Evolutionary conservation across 1,284 basidiomycete species (phyloP).

Genomic region (Moesziomyces globuligerus): DNA sequence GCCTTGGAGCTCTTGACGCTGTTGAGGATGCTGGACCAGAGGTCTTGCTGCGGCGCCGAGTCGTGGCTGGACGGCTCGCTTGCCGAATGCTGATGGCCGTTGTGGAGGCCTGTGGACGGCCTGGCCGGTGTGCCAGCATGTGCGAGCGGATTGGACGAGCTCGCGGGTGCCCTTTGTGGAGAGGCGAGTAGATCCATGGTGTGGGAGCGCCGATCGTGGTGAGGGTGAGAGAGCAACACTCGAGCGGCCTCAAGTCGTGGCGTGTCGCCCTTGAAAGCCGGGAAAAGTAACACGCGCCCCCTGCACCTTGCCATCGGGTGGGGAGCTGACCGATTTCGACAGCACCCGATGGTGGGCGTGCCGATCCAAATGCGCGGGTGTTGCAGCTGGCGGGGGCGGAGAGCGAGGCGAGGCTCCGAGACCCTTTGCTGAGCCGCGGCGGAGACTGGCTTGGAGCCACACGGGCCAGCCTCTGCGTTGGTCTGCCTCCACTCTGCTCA

Average conservation of each 20-base stretch:
- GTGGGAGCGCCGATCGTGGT: not conserved
- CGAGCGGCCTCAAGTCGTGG: not conserved
- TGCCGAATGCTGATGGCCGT: not conserved
- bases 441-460: too few species aligned
- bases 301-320: not conserved
- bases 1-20: slow-evolving; percentile 84
- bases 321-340: too few species aligned
- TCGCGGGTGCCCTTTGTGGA: too few species aligned
- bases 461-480: too few species aligned
- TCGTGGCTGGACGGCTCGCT: slow-evolving; percentile 5
- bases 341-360: too few species aligned
- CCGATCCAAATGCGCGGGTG: too few species aligned
- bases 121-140: too few species aligned
- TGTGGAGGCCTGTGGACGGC: slow-evolving; percentile 4
- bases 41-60: slow-evolving; percentile 69
- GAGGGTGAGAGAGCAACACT: not conserved
- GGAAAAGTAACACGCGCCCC: not conserved
- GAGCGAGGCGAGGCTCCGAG: too few species aligned
- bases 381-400: too few species aligned
- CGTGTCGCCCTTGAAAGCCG: not conserved
- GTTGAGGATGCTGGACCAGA: slow-evolving; percentile 90
- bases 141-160: slow-evolving; percentile 4
- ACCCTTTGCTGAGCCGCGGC: too few species aligned
- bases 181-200: slow-evolving; percentile 18
- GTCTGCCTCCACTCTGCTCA: too few species aligned